A percentile compares a stretch with the other conserved stretches of the same genome.
phyloP scores from a whole-genome alignment of 2,329 filamentous ascomycete species.

The Cladosporium oxysporum region DNA sequence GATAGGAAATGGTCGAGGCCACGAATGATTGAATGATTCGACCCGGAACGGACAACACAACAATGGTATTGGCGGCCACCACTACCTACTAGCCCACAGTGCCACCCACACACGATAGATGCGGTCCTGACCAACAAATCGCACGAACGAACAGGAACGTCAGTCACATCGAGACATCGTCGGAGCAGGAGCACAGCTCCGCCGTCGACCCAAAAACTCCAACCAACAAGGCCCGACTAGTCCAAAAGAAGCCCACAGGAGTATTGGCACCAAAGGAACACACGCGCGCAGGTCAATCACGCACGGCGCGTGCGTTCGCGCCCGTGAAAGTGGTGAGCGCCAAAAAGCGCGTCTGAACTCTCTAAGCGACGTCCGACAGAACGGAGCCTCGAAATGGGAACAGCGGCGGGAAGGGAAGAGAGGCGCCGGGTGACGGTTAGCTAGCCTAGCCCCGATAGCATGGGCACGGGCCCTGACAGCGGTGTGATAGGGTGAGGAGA shows the following conservation, averaged over 20 bases:
- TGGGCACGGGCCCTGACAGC: neutral
- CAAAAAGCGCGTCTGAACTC: slow-evolving; percentile 10
- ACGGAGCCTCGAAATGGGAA: neutral
- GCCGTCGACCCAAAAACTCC: neutral
- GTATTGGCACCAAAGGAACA: neutral
- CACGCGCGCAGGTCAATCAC: neutral
- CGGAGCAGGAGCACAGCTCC: neutral
- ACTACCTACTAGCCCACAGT: too few species aligned
- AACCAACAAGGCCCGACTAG: too few species aligned
- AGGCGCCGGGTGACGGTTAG: too few species aligned
- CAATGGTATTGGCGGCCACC: too few species aligned
- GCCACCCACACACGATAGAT: too few species aligned
- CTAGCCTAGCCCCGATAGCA: neutral
- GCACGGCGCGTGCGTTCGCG: neutral
- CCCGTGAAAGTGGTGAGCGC: neutral
- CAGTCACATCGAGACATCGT: neutral
- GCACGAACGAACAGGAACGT: neutral
- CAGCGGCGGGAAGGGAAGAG: too few species aligned
- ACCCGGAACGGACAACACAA: too few species aligned
- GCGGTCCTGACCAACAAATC: too few species aligned
- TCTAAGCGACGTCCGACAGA: slow-evolving; percentile 7
- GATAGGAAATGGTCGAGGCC: neutral
- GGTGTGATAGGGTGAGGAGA: slow-evolving; percentile 1
- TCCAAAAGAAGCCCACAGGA: neutral
- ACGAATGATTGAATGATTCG: too few species aligned